These are phyloP conservation scores for Geranomyces variabilis DNA, from an alignment of 192 early-diverging fungal species.

Conservation along the genomic window DNA sequence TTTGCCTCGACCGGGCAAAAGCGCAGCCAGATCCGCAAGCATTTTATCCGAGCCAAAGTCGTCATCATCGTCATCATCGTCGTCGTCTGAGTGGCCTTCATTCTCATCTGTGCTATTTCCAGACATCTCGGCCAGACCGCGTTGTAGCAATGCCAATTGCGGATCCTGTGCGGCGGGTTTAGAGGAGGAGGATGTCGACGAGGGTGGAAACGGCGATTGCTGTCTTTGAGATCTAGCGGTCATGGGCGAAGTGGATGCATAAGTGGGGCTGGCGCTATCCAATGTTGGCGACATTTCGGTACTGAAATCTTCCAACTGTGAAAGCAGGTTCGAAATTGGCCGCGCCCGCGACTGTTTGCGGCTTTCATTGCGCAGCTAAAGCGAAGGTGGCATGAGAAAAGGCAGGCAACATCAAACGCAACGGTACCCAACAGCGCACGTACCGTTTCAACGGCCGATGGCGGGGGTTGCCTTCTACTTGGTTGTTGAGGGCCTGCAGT, in stretches of 20 bases:
- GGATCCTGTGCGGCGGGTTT: not conserved
- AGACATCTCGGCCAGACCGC: not conserved
- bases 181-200: not conserved
- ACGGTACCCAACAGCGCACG: not conserved
- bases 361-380: not conserved
- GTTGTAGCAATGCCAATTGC: not conserved
- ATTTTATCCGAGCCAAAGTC: slow-evolving; percentile 20
- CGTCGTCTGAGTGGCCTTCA: not conserved
- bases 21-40: slow-evolving; percentile 24
- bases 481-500: too few species aligned
- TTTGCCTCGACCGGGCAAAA: slow-evolving; percentile 24
- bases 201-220: not conserved
- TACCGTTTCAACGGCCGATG: not conserved
- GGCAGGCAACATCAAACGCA: not conserved
- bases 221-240: too few species aligned
- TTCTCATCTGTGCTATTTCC: not conserved
- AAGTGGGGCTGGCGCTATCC: not conserved
- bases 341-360: not conserved
- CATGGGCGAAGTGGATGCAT: not conserved
- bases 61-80: slow-evolving; percentile 9
- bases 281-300: slow-evolving; percentile 26
- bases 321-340: slow-evolving; percentile 25
- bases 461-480: not conserved
- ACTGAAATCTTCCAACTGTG: slow-evolving; percentile 29
- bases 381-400: not conserved